phyloP scores from a whole-genome alignment of 2,329 filamentous ascomycete genomes.

The Colletotrichum magnum region DNA sequence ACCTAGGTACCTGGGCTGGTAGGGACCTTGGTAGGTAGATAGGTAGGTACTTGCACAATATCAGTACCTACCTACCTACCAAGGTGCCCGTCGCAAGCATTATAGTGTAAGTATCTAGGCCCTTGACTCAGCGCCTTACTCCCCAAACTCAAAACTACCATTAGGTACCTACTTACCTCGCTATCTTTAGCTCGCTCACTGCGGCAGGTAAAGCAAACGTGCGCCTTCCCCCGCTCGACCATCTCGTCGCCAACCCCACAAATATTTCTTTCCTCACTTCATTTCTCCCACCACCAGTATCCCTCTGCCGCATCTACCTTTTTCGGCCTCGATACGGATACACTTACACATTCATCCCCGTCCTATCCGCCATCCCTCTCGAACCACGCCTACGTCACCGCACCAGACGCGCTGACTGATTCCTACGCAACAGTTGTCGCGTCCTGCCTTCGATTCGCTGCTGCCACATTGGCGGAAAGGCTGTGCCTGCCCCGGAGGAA shows the following conservation, averaged over 20 bases:
- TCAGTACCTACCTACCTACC: too few relatives aligned
- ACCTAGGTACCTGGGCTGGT: constrained; percentile 12
- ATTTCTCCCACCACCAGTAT: constrained; percentile 43
- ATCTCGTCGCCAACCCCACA: constrained; percentile 44
- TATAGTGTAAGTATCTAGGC: too few relatives aligned
- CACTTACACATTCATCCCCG: constrained; percentile 32
- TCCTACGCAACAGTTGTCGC: constrained; percentile 6
- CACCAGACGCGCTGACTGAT: background rate
- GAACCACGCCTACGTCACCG: background rate
- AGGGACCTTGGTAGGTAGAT: too few relatives aligned
- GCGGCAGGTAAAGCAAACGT: constrained; percentile 14
- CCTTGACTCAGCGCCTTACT: constrained; percentile 19
- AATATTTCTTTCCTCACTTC: constrained; percentile 42
- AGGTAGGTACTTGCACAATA: background rate
- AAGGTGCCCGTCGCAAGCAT: too few relatives aligned
- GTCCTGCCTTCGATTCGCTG: constrained; percentile 16
- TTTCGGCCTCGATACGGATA: constrained; percentile 15
- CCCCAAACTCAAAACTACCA: background rate
- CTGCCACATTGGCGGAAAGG: background rate
- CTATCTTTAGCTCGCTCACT: background rate
- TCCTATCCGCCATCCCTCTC: constrained; percentile 3
- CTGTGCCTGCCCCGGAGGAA: constrained; percentile 23
- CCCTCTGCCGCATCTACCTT: constrained; percentile 15
- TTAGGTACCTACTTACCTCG: background rate
- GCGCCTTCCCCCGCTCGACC: constrained; percentile 50